Evolutionary conservation across 2,329 filamentous ascomycete genomes (phyloP), one percentile per base, ranked within the genome.

Genomic region (Cladosporium sp.): DNA sequence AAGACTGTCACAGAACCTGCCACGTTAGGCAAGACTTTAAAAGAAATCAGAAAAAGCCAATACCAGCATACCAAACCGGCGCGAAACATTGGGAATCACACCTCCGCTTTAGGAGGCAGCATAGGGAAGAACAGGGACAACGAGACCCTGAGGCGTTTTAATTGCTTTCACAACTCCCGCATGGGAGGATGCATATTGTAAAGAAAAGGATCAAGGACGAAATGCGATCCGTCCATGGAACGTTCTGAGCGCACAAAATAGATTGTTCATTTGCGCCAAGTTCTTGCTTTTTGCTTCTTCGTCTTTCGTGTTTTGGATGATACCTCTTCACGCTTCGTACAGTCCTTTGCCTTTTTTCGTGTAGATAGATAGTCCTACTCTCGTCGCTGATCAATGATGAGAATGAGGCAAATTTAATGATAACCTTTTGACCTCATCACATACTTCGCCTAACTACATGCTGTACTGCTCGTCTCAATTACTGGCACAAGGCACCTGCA

Each of bases 1-100:
- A 36, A 49, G 45, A 50, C 14, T 45, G 42, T 25, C 42, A 45
- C 43, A 30, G 15, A 28, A 6, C 30, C 19, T 34, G 45, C 45
- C 28, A 49, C 45, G 14, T 49, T 19, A 8, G 28, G 45, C 45
- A 25, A 17, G n/a, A 19, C 34, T 8, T 8, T 11, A 36, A 28
- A 50, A 47, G 43, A 47, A 17, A 47, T n/a, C 22, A 34, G 22
- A 34, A 34, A 19, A 50, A 37, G n/a, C 47, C 8, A 36, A 50
- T 37, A 50, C 28, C 47, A 50, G 47, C 47, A 50, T 50, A 50
- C 28, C 38, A 40, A n/a, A 40, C 47, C 47, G 47, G 47, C 47
- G 47, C 47, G 14, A 50, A 14, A 47, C 25, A 28, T 47, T 47
- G 22, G 43, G 28, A 28, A 47, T 28, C 43, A 28, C 30, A 28